Conservation (phyloP, 768 basidiomycete genomes). For the Auriscalpium vulgare region DNA sequence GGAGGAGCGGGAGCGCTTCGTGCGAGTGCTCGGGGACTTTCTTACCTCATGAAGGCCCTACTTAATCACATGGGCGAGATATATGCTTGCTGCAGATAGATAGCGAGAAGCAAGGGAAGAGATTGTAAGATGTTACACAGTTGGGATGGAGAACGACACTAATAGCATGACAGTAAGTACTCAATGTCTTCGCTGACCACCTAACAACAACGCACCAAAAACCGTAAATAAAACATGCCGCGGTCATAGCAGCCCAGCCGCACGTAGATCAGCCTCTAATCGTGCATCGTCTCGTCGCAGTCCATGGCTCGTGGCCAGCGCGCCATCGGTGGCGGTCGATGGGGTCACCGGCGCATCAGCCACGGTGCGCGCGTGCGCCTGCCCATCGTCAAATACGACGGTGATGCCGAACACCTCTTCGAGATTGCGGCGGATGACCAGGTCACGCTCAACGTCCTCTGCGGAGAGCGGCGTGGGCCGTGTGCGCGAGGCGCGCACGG, state of each 20-base stretch:
- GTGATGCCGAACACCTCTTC: slow-evolving; percentile 12
- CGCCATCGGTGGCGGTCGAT: not conserved
- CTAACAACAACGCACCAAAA: not conserved
- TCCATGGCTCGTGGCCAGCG: not conserved
- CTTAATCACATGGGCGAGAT: not conserved
- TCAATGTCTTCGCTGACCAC: not conserved
- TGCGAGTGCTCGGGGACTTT: slow-evolving; percentile 22
- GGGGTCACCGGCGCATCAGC: not conserved
- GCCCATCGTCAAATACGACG: not conserved
- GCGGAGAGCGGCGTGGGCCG: not conserved
- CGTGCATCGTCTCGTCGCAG: slow-evolving; percentile 5
- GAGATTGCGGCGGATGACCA: slow-evolving; percentile 7
- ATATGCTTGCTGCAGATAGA: not conserved
- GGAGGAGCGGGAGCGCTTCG: slow-evolving; percentile 26
- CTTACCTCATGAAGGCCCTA: slow-evolving; percentile 4
- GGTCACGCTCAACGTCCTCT: slow-evolving; percentile 6
- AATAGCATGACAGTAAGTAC: not conserved
- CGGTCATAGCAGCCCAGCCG: slow-evolving; percentile 9
- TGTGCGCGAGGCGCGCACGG: slow-evolving; percentile 39
- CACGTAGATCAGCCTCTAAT: slow-evolving; percentile 11
- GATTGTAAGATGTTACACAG: too few species aligned
- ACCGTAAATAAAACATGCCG: not conserved
- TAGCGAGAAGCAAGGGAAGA: too few species aligned
- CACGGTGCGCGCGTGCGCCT: not conserved
- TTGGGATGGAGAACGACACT: not conserved